phyloP scores from a whole-genome alignment of 2,329 filamentous ascomycete genomes.

The Epichloe glyceriae region DNA sequence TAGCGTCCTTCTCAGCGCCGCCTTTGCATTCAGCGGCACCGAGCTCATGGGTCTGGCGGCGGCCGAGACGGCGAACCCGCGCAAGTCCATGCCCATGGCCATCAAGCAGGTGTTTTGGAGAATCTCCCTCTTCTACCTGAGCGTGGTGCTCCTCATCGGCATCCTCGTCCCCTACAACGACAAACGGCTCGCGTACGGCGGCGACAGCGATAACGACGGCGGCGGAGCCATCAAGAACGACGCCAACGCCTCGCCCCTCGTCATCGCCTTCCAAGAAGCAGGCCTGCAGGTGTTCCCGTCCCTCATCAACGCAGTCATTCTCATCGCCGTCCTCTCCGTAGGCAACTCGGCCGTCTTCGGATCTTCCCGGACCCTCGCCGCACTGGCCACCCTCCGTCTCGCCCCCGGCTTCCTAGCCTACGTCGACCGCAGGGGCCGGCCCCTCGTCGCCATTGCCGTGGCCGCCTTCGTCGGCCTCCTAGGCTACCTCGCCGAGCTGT shows the following conservation, averaged over 20 bases:
- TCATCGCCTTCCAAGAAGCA: constrained; percentile 7
- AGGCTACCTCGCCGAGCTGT: constrained; percentile 52
- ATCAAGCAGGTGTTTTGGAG: constrained; percentile 14
- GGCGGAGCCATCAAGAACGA: neutral
- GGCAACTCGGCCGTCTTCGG: constrained; percentile 80
- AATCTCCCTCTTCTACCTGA: constrained; percentile 13
- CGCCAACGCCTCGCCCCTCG: constrained; percentile 6
- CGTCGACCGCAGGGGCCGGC: constrained; percentile 65
- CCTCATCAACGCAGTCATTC: constrained; percentile 48
- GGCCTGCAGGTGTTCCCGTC: constrained; percentile 5
- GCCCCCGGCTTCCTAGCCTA: constrained; percentile 30
- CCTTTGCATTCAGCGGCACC: constrained; percentile 12
- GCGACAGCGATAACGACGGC: neutral
- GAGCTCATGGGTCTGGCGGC: constrained; percentile 14
- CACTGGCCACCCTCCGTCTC: constrained; percentile 69
- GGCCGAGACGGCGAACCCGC: constrained; percentile 12
- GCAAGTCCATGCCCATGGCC: constrained; percentile 13
- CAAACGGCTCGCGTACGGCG: constrained; percentile 8
- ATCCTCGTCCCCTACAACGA: constrained; percentile 11
- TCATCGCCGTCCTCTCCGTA: constrained; percentile 33
- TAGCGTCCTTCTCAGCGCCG: constrained; percentile 10
- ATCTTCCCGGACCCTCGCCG: constrained; percentile 73
- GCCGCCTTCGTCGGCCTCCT: constrained; percentile 55
- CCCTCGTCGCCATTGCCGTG: constrained; percentile 52
- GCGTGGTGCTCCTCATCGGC: constrained; percentile 12